These are phyloP conservation scores for Exophiala sp. DNA, from an alignment of 2,329 filamentous ascomycete species.

Conservation along the genomic window DNA sequence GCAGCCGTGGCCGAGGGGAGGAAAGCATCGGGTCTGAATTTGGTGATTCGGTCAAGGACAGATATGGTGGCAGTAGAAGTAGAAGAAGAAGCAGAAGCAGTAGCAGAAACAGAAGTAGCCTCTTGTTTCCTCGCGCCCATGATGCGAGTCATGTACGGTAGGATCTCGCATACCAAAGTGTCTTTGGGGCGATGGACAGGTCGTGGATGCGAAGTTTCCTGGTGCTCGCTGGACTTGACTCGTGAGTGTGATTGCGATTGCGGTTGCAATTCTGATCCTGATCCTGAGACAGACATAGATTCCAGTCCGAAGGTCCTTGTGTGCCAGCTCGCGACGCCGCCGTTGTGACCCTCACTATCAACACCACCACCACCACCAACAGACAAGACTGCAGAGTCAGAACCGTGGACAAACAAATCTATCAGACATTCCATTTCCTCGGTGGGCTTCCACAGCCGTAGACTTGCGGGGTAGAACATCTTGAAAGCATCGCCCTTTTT, in stretches of 20 bases:
- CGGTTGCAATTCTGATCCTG: too few species aligned
- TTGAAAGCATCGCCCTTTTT: slow-evolving; percentile 59
- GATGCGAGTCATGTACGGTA: slow-evolving; percentile 78
- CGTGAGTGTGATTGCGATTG: too few species aligned
- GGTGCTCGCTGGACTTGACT: too few species aligned
- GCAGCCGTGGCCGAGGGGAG: slow-evolving; percentile 28
- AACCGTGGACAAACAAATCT: slow-evolving; percentile 61
- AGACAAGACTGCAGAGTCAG: slow-evolving; percentile 30
- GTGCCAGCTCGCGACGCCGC: slow-evolving; percentile 38
- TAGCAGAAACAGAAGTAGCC: too few species aligned
- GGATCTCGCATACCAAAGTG: slow-evolving; percentile 73
- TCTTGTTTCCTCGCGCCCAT: slow-evolving; percentile 33
- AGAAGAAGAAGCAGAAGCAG: too few species aligned
- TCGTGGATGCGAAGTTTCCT: slow-evolving; percentile 5
- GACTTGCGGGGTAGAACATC: slow-evolving; percentile 85
- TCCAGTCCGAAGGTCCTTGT: slow-evolving; percentile 14
- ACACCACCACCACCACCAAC: slow-evolving; percentile 24
- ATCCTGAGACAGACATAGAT: background rate
- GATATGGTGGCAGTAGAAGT: slow-evolving; percentile 32
- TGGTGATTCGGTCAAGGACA: slow-evolving; percentile 63
- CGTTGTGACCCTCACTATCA: slow-evolving; percentile 35
- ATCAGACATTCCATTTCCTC: slow-evolving; percentile 75
- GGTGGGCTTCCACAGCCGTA: slow-evolving; percentile 74
- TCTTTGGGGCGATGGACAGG: slow-evolving; percentile 52
- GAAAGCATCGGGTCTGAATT: slow-evolving; percentile 41